Percentiles rank a stretch among this genome's conserved stretches.
These are phyloP conservation scores for Papilionanthe hybrid DNA, from an alignment of 116 monocot species.

Conservation along the genomic window DNA sequence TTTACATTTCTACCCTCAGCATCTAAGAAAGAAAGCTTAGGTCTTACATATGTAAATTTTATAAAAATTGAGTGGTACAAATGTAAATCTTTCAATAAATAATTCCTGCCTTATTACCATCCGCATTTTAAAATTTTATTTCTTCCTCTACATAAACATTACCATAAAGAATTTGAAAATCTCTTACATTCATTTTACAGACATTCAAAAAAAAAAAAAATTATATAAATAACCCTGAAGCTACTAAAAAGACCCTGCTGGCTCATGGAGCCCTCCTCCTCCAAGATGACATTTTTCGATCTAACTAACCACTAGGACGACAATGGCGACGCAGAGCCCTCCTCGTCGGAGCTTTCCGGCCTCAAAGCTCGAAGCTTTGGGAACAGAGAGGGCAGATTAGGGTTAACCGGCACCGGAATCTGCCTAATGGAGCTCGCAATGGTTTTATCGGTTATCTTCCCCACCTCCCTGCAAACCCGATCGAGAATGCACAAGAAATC, in stretches of 20 bases:
- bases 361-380: constrained; percentile 29
- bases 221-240: neutral
- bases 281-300: too few species aligned
- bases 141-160: constrained; percentile 4
- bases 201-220: constrained; percentile 5
- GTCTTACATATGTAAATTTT: too few species aligned
- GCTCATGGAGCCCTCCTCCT: too few species aligned
- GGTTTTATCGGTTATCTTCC: constrained; percentile 31
- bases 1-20: too few species aligned
- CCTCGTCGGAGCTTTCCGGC: constrained; percentile 57
- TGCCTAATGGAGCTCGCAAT: constrained; percentile 28
- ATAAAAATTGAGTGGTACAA: too few species aligned
- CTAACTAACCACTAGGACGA: neutral
- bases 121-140: neutral
- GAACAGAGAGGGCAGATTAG: constrained; percentile 34
- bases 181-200: constrained; percentile 25
- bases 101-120: neutral
- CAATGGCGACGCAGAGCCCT: constrained; percentile 35
- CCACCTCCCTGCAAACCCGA: constrained; percentile 70
- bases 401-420: constrained; percentile 50
- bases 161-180: constrained; percentile 9
- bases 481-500: constrained; percentile 68
- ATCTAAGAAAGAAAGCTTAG: too few species aligned
- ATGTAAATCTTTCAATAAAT: too few species aligned
- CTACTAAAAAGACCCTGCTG: neutral